These are phyloP conservation scores for Coemansia guatemalensis DNA, from an alignment of 192 early-diverging fungal species.

Conservation along the genomic window DNA sequence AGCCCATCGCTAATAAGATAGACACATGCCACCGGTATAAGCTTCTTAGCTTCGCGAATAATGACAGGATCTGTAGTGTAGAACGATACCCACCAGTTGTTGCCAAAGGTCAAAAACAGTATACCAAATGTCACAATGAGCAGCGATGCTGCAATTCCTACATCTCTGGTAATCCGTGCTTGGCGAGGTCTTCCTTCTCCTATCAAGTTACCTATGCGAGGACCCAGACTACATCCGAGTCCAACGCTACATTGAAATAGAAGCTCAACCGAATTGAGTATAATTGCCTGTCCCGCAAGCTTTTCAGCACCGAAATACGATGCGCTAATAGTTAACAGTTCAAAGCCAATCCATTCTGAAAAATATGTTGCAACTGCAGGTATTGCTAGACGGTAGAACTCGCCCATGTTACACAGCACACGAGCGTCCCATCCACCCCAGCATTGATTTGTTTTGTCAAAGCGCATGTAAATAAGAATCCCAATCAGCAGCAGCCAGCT, in stretches of 20 bases:
- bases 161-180: slow-evolving; percentile 59
- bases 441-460: slow-evolving; percentile 57
- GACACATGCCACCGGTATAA: slow-evolving; percentile 71
- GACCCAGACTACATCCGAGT: slow-evolving; percentile 68
- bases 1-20: slow-evolving; percentile 61
- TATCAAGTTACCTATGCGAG: slow-evolving; percentile 73
- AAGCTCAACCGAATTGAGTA: slow-evolving; percentile 63
- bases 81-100: slow-evolving; percentile 37
- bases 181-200: slow-evolving; percentile 57
- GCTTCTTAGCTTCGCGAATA: slow-evolving; percentile 60
- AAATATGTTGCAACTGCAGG: slow-evolving; percentile 81
- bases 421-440: slow-evolving; percentile 85
- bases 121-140: slow-evolving; percentile 42
- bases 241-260: slow-evolving; percentile 70
- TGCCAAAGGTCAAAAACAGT: slow-evolving; percentile 6
- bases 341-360: slow-evolving; percentile 82
- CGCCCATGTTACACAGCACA: slow-evolving; percentile 59
- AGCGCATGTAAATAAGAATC: slow-evolving; percentile 62
- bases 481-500: slow-evolving; percentile 72
- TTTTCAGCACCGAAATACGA: slow-evolving; percentile 61
- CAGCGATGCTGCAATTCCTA: slow-evolving; percentile 55
- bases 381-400: slow-evolving; percentile 68
- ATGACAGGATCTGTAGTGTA: slow-evolving; percentile 72
- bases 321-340: slow-evolving; percentile 65
- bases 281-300: slow-evolving; percentile 77